Base-by-base conservation (phyloP, 495 filamentous ascomycete genomes). In the Aspergillus conjunctus region DNA sequence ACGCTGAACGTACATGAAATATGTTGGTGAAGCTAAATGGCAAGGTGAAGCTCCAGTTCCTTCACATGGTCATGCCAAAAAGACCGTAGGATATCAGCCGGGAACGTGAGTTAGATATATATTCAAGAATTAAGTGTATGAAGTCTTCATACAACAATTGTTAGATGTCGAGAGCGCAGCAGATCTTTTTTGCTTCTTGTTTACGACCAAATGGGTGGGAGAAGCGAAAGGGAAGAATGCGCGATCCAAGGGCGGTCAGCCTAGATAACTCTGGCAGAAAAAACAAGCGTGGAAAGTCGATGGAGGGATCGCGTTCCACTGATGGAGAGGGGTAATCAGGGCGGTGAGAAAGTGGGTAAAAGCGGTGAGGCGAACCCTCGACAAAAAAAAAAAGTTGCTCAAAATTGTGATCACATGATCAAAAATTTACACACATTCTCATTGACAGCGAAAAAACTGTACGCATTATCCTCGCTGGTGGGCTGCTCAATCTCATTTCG, bases 371-470 rank as follows among this genome's bases (percentile, higher is more conserved):
- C 14, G 18, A 32, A 51, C 37, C 41, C 55, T 22, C 34, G 17
- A 22, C 45, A 48, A 54, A 51, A 61, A 66, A 62, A 65, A 66
- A 63, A 61, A 49, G 65, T 67, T 60, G 20, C 65, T 63, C 71
- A 73, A 64, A 74, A 74, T 63, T 67, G 49, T 44, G 61, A 59
- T 67, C 72, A 75, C 73, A 69, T 77, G 73, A 78, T 61, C 65
- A 52, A 58, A 74, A 76, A 74, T 75, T 75, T 71, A 73, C 71
- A 69, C 74, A 75, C 74, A 75, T 53, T 68, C 71, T 58, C 60
- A 62, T 56, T 51, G 58, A 22, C 37, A 50, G 12, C n/a, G 22
- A 39, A 55, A 37, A 39, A 14, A 20, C n/a, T 58, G 15, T 26
- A 43, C 21, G 4, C 15, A 43, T 14, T 30, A 55, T 44, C 18